Evolutionary conservation across 2,329 filamentous ascomycete genomes (phyloP), one percentile per base, ranked within the genome.

Genomic region (Ceratocystis colombiana): DNA sequence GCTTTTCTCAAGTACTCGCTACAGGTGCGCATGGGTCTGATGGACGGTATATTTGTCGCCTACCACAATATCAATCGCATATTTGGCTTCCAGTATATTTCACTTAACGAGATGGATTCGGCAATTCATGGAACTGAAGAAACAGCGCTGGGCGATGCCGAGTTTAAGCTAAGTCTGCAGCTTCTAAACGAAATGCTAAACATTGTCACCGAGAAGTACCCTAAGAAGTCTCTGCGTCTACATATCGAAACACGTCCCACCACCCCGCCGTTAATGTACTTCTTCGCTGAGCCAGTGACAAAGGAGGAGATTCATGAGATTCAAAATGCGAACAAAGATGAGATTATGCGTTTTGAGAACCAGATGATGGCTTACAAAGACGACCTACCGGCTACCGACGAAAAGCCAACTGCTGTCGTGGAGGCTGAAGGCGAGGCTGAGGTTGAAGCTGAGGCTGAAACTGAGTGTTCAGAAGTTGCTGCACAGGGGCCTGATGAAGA

Each of bases 41-140:
- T 99, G 95, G 93, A 99, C 73, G 94, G 94, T 65, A 96, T 97
- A 62, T 99, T 97, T 73, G 89, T 97, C 25, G 94, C 94, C 1
- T 99, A 86, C 74, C 94, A 99, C 78, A 99, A 99, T 74, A 89
- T 91, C 1, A 82, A 92, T 75, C 88, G 92, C 66, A 96, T 99
- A 62, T 99, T 99, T 73, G 94, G 94, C 5, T 99, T 99, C 75
- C 94, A 99, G 75, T 99, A 99, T 73, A 82, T 99, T 68, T 86
- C 86, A 68, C 77, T 97, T 15, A 74, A 83, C 3, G 94, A 99
- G 73, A 91, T 99, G 88, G 94, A 99, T 73, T 73, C 80, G n/a
- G 83, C 90, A 0, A 76, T 99, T n/a, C 95, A 99, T 73, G 91
- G 90, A 25, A 87, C 90, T 63, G 72, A 74, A 0, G 80, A 91